A percentile compares a stretch with the other conserved stretches of the same genome.
phyloP scores from a whole-genome alignment of 441 rosid genomes.

The Aquilaria agallochum region DNA sequence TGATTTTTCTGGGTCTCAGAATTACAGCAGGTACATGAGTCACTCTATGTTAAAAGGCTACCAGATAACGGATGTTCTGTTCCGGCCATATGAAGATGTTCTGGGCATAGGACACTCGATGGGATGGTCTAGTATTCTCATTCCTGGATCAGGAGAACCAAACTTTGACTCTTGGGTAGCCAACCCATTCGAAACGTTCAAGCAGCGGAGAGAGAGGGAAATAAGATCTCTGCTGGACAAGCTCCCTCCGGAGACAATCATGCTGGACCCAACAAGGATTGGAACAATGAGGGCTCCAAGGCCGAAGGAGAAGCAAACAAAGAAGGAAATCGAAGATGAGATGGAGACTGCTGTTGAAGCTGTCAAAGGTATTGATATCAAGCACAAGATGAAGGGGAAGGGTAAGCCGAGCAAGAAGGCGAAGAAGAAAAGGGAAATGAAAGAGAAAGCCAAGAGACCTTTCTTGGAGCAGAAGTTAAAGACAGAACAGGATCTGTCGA shows the following conservation, averaged over 20 bases:
- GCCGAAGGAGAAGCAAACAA: conserved; percentile 58
- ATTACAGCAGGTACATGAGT: conserved; percentile 67
- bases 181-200: conserved; percentile 85
- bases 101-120: conserved; percentile 80
- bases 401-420: conserved; percentile 63
- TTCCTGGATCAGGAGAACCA: conserved; percentile 95
- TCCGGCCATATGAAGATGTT: conserved; percentile 91
- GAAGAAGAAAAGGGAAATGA: conserved; percentile 58
- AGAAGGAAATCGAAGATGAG: conserved; percentile 55
- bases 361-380: conserved; percentile 40
- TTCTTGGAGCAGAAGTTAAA: conserved; percentile 47
- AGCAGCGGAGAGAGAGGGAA: conserved; percentile 91
- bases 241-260: conserved; percentile 87
- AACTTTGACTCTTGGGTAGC: conserved; percentile 95
- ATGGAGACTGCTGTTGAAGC: conserved; percentile 65
- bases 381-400: conserved; percentile 88
- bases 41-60: conserved; percentile 87
- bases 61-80: conserved; percentile 59
- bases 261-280: conserved; percentile 85
- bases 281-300: conserved; percentile 52
- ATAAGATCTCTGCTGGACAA: conserved; percentile 78
- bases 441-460: conserved; percentile 55
- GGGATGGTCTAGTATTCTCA: conserved; percentile 90
- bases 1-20: conserved; percentile 47
- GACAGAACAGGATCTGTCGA: conserved; percentile 20